Conservation (phyloP, 208 protist genomes). For the Kentomonas sorsogonicus region DNA sequence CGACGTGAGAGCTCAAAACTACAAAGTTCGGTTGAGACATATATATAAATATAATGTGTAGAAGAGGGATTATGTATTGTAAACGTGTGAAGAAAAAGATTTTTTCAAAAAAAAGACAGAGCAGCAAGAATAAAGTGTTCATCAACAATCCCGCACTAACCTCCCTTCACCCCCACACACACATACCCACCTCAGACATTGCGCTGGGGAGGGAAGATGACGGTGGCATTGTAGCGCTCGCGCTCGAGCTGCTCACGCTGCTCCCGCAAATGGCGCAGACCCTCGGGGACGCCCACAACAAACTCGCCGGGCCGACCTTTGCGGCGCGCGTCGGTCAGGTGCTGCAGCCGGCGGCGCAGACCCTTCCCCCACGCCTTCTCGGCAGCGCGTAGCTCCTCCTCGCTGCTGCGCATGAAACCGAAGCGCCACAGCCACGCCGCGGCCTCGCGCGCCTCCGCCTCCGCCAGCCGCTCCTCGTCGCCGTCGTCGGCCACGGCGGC, state of each 20-base stretch:
- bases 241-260: conserved; percentile 73
- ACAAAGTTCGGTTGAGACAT: too few species aligned
- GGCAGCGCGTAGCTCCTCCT: conserved; percentile 60
- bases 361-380: conserved; percentile 54
- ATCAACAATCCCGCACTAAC: too few species aligned
- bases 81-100: too few species aligned
- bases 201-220: conserved; percentile 79
- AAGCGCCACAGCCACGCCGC: conserved; percentile 78
- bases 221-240: conserved; percentile 54
- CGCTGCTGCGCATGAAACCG: conserved; percentile 58
- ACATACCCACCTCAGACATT: too few species aligned
- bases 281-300: conserved; percentile 87
- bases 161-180: too few species aligned
- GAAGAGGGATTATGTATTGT: background rate
- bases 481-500: conserved; percentile 5
- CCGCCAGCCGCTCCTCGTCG: conserved; percentile 11
- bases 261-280: conserved; percentile 66
- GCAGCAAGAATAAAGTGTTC: too few species aligned
- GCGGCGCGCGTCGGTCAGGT: conserved; percentile 78
- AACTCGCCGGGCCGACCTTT: conserved; percentile 76
- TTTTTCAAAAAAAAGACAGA: too few species aligned
- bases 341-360: conserved; percentile 58
- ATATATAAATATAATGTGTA: conserved; percentile 2
- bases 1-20: too few species aligned
- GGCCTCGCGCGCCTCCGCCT: conserved; percentile 41